Evolutionary conservation across 805 yeast species (phyloP).

Genomic region (Jamesozyma rosinii): DNA sequence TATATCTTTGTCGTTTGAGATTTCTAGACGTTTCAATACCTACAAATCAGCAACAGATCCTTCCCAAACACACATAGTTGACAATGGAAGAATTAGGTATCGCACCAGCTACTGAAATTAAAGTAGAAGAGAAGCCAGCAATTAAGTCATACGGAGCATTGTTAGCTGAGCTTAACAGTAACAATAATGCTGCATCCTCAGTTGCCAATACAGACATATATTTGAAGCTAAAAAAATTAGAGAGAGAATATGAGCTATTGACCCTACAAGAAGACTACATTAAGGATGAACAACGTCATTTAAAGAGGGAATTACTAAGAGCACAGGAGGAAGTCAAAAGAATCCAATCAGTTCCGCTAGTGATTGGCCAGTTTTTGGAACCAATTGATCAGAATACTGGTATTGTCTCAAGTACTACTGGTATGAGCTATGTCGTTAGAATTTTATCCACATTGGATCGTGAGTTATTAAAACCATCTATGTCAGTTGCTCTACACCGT

Average conservation of each 20-base stretch:
- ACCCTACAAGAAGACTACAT: constrained; percentile 90
- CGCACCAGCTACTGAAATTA: constrained; percentile 26
- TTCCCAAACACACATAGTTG: too few relatives aligned
- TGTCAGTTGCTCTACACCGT: constrained; percentile 95
- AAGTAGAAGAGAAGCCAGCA: constrained; percentile 29
- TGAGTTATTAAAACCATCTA: constrained; percentile 86
- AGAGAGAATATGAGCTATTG: constrained; percentile 80
- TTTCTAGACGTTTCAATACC: background rate
- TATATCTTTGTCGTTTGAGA: background rate
- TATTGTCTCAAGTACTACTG: constrained; percentile 94
- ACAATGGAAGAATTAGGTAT: constrained; percentile 60
- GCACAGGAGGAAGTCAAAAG: constrained; percentile 98
- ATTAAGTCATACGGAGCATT: constrained; percentile 27
- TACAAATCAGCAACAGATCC: too few relatives aligned
- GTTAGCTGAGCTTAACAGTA: constrained; percentile 23
- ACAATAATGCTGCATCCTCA: constrained; percentile 11
- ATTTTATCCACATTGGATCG: constrained; percentile 90
- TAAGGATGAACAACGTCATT: constrained; percentile 94
- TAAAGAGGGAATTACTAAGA: constrained; percentile 85
- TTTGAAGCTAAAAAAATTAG: constrained; percentile 74
- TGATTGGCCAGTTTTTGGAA: constrained; percentile 94
- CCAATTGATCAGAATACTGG: constrained; percentile 96
- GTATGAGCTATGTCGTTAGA: constrained; percentile 93
- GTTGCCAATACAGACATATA: constrained; percentile 55
- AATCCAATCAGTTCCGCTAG: constrained; percentile 94